Evolutionary conservation across 2,329 filamentous ascomycete species (phyloP).

Genomic region (Sclerotinia trifoliorum): DNA sequence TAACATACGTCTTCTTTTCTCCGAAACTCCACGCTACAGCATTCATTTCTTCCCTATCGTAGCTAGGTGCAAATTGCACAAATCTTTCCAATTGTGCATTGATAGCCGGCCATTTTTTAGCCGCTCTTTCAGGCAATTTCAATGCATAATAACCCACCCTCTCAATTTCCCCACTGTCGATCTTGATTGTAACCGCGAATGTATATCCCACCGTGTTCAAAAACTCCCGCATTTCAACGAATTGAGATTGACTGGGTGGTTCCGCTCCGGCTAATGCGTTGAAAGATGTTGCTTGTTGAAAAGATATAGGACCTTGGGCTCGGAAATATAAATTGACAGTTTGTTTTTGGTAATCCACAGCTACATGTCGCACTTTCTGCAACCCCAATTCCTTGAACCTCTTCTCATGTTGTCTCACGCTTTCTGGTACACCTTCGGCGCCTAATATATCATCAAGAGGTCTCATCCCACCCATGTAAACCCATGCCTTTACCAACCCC

Average conservation of each 20-base stretch:
- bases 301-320: background rate
- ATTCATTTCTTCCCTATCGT: conserved; percentile 19
- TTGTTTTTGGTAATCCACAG: conserved; percentile 19
- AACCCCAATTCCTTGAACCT: conserved; percentile 1
- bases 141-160: conserved; percentile 23
- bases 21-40: conserved; percentile 20
- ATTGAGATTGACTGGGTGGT: background rate
- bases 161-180: conserved; percentile 10
- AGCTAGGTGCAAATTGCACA: conserved; percentile 1
- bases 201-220: conserved; percentile 11
- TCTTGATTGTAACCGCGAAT: conserved; percentile 18
- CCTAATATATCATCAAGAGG: conserved; percentile 18
- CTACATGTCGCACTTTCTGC: conserved; percentile 15
- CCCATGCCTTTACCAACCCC: conserved; percentile 19
- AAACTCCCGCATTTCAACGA: background rate
- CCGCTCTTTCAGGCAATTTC: conserved; percentile 4
- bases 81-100: conserved; percentile 1
- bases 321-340: conserved; percentile 23
- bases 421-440: conserved; percentile 3
- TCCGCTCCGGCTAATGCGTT: conserved; percentile 1
- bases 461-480: conserved; percentile 11
- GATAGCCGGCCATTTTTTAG: background rate
- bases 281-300: background rate
- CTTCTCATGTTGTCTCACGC: background rate
- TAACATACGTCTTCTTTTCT: conserved; percentile 19